Percentiles rank a stretch among this genome's conserved stretches.
Conservation (phyloP, 768 basidiomycete genomes). For the Leccinellum luteum region DNA sequence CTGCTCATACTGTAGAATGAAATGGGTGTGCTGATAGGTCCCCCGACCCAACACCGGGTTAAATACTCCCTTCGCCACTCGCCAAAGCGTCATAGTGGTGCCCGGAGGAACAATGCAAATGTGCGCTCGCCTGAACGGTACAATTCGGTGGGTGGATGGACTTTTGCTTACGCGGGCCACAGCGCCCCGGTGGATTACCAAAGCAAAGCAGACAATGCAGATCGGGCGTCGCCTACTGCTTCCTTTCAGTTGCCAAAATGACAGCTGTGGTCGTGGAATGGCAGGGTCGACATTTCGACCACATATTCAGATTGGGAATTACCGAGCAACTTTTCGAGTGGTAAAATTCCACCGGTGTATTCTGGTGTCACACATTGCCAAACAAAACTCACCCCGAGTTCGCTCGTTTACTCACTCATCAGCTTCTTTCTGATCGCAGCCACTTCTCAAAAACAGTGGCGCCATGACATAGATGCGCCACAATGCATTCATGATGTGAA, state of each 20-base stretch:
- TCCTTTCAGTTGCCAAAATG: not conserved
- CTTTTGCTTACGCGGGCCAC: constrained; percentile 10
- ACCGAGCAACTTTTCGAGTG: not conserved
- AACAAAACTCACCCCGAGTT: constrained; percentile 9
- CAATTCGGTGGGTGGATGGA: constrained; percentile 11
- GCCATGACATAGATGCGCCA: not conserved
- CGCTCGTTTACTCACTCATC: not conserved
- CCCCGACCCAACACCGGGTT: constrained; percentile 2
- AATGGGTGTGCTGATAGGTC: not conserved
- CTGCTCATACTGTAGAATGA: constrained; percentile 25
- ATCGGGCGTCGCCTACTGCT: not conserved
- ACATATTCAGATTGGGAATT: not conserved
- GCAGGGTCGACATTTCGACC: not conserved
- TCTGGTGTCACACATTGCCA: not conserved
- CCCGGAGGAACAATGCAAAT: constrained; percentile 21
- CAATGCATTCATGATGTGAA: not conserved
- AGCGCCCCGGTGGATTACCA: not conserved
- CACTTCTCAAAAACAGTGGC: not conserved
- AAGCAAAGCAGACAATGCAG: constrained; percentile 14
- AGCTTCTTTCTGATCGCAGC: not conserved
- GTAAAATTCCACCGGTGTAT: not conserved
- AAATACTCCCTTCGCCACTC: constrained; percentile 29
- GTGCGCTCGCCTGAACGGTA: constrained; percentile 6
- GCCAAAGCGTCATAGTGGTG: constrained; percentile 21
- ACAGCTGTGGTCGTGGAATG: constrained; percentile 5